Evolutionary conservation across 2,329 filamentous ascomycete genomes (phyloP), one percentile per base, ranked within the genome.

Genomic region (Chrysoporthe deuterocubensis): DNA sequence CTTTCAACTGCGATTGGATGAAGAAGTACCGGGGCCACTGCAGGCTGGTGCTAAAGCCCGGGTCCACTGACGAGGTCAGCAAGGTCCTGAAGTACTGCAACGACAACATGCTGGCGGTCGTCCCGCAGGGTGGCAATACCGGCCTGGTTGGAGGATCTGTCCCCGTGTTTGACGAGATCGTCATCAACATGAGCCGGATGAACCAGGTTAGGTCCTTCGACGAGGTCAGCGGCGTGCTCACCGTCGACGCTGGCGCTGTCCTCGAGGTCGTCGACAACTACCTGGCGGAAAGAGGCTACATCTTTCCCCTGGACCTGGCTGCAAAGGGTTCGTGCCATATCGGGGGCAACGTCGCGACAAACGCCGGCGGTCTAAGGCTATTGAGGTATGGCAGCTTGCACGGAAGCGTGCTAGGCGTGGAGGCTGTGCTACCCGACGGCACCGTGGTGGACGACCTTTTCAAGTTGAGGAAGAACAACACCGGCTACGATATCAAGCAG

Each of bases 1-100:
- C 92, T 8, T 99, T 94, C 85, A 99, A 99, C 80, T 89, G 90
- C 77, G 96, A 99, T 81, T 99, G 96, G 96, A 97, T 99, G 94
- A 90, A 92, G 80, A 99, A 99, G 82, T 99, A 97, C 83, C 90
- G 92, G 70, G 96, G 96, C 42, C 94, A 97, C 80, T 89, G 92
- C 70, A 89, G 90, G 75, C 83, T 99, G 37, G 94, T 98, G 4
- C 82, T 99, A 71, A 96, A 94, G 81, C 96, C 96, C 13, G 87
- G 86, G 63, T 91, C 88, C 18, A 95, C 93, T 0, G 90, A 95
- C 74, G 91, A 99, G 80, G 92, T 98, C 74, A 97, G 93, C 87
- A 87, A 91, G 81, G 90, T 98, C 69, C 81, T 99, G 74, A 90
- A 91, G 78, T 97, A 98, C 85, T 99, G 96, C 86, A 98, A 98